phyloP scores from a whole-genome alignment of 2,329 filamentous ascomycete genomes.

The Aspergillus candidus region DNA sequence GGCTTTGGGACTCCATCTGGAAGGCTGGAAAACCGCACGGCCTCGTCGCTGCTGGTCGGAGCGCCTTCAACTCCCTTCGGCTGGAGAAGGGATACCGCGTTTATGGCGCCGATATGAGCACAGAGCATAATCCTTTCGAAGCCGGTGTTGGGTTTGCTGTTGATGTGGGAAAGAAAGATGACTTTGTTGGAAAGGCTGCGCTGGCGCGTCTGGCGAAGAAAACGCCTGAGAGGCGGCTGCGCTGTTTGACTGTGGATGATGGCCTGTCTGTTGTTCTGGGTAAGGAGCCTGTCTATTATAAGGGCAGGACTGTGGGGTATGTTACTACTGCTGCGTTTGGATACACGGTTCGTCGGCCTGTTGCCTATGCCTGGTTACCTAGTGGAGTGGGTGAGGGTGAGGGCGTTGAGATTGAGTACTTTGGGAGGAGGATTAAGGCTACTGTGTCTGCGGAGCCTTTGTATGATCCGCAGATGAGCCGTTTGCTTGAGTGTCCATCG shows the following conservation, averaged over 20 bases:
- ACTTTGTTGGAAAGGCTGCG: conserved; percentile 49
- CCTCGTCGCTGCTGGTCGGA: conserved; percentile 53
- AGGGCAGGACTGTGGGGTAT: conserved; percentile 48
- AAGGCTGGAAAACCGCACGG: conserved; percentile 51
- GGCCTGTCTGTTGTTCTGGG: conserved; percentile 53
- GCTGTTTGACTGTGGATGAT: conserved; percentile 53
- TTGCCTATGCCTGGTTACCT: conserved; percentile 56
- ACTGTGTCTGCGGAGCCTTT: conserved; percentile 50
- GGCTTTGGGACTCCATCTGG: conserved; percentile 55
- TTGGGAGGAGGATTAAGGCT: conserved; percentile 49
- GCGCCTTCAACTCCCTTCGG: conserved; percentile 53
- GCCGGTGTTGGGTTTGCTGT: conserved; percentile 51
- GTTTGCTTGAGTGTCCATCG: conserved; percentile 20
- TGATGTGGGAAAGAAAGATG: conserved; percentile 27
- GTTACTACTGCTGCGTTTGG: conserved; percentile 58
- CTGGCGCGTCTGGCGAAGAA: conserved; percentile 40
- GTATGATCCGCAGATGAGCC: conserved; percentile 39
- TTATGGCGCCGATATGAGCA: conserved; percentile 54
- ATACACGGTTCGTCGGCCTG: conserved; percentile 53
- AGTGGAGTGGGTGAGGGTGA: conserved; percentile 43
- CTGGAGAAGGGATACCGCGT: conserved; percentile 56
- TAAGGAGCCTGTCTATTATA: conserved; percentile 55
- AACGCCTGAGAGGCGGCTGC: conserved; percentile 31
- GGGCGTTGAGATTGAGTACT: conserved; percentile 56
- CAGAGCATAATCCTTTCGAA: conserved; percentile 57